These are phyloP conservation scores for Xylaria sp. DNA, from an alignment of 2,329 filamentous ascomycete species.

Conservation along the genomic window DNA sequence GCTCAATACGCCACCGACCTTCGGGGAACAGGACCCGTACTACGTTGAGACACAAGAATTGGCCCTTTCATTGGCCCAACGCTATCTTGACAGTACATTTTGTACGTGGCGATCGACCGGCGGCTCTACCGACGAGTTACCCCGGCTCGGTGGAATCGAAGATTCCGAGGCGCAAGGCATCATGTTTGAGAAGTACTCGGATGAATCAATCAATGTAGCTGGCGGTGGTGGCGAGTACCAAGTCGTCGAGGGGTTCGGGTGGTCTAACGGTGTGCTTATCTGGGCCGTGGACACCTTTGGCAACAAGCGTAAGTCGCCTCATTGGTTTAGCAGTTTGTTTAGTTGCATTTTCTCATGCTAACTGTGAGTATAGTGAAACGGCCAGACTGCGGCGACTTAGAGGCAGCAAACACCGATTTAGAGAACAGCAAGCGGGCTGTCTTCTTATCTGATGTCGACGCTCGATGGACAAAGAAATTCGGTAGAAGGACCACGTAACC, in stretches of 20 bases:
- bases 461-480: slow-evolving; percentile 56
- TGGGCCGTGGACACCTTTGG: slow-evolving; percentile 69
- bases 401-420: slow-evolving; percentile 45
- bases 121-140: slow-evolving; percentile 60
- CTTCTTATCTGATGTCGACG: slow-evolving; percentile 53
- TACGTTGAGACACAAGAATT: slow-evolving; percentile 60
- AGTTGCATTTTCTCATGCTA: not conserved
- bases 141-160: slow-evolving; percentile 54
- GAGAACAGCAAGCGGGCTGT: slow-evolving; percentile 50
- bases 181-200: slow-evolving; percentile 74
- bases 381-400: slow-evolving; percentile 61
- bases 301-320: slow-evolving; percentile 42
- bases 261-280: slow-evolving; percentile 72
- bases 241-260: slow-evolving; percentile 73
- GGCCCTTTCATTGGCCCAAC: slow-evolving; percentile 64
- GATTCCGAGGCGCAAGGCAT: slow-evolving; percentile 54
- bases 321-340: not conserved
- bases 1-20: slow-evolving; percentile 62
- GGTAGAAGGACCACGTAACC: slow-evolving; percentile 31
- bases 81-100: slow-evolving; percentile 70
- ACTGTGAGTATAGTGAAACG: slow-evolving; percentile 46
- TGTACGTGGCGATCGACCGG: slow-evolving; percentile 74
- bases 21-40: slow-evolving; percentile 57
- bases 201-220: slow-evolving; percentile 63
- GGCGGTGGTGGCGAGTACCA: slow-evolving; percentile 72